phyloP scores from a whole-genome alignment of 2,329 filamentous ascomycete species.

The Alternaria angustiovoidea region DNA sequence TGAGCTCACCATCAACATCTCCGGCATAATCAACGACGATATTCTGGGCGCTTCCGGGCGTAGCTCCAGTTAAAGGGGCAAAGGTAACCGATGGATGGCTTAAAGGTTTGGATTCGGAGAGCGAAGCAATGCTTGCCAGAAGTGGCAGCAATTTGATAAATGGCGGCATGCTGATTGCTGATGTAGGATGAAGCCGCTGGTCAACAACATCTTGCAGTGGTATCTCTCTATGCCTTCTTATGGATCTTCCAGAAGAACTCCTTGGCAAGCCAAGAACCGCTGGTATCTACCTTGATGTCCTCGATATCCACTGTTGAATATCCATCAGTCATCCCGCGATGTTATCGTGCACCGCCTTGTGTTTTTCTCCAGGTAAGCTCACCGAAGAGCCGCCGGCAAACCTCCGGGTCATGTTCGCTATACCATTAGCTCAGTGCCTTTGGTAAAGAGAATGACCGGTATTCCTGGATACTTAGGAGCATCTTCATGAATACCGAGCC shows the following conservation, averaged over 20 bases:
- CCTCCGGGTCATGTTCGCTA: background rate
- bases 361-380: background rate
- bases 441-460: background rate
- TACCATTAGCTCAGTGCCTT: background rate
- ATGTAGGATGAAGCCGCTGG: background rate
- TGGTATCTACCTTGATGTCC: slow-evolving; percentile 6
- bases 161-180: background rate
- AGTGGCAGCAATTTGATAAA: background rate
- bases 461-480: background rate
- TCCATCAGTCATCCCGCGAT: background rate
- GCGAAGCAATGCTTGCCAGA: background rate
- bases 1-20: slow-evolving; percentile 30
- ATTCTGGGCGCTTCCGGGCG: slow-evolving; percentile 15
- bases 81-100: background rate
- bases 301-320: slow-evolving; percentile 1
- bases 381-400: background rate
- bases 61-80: background rate
- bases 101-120: background rate
- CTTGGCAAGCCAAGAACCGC: background rate
- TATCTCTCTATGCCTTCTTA: background rate
- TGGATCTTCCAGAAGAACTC: background rate
- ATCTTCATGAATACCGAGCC: background rate
- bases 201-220: background rate
- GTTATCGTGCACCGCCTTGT: background rate
- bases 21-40: slow-evolving; percentile 28